Evolutionary conservation across 257 asterid species (phyloP), one percentile per base, ranked within the genome.

Genomic region (Thymus quinquecostatus): DNA sequence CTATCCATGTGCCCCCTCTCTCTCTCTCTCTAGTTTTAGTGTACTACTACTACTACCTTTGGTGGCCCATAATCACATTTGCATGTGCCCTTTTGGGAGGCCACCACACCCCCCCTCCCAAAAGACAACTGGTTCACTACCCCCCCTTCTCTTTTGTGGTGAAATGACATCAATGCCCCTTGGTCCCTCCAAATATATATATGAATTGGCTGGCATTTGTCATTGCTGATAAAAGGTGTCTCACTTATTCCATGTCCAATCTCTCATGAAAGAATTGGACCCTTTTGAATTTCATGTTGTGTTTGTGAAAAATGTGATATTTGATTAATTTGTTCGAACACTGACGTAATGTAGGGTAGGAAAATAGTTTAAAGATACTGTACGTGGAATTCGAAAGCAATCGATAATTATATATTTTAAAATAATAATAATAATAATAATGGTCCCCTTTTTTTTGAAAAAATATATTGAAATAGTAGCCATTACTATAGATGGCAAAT

Each of bases 21-120:
- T 41, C 66, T 36, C 40, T 27, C 69, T 29, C 56, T 29, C 10
- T 1, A 5, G 1, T 21, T 2, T 40, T 56, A 32, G 30, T 73
- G 10, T 73, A 21, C 21, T 21, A 21, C 21, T 21, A 21, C 21
- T 21, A 21, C 21, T 21, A 66, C 60, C 72, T 65, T 79, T 71
- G 80, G 43, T 83, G 95, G 84, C 82, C 89, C 88, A 82, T 82
- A 44, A 43, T 83, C 90, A 84, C 90, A 82, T 78, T 86, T 87
- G 81, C 93, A 89, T 87, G 91, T 85, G 80, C 89, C 88, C 83
- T 80, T 77, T 85, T 3, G 67, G 80, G 83, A 79, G 77, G 86
- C 92, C 87, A 80, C 82, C 64, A 70, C 69, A 27, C 75, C 54
- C 29, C 62, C 64, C 75, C 54, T 21, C 62, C 64, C 66, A 36